These are phyloP conservation scores for Nannochloropsis salina DNA, from an alignment of 108 stramenopile genomes.

Conservation along the genomic window DNA sequence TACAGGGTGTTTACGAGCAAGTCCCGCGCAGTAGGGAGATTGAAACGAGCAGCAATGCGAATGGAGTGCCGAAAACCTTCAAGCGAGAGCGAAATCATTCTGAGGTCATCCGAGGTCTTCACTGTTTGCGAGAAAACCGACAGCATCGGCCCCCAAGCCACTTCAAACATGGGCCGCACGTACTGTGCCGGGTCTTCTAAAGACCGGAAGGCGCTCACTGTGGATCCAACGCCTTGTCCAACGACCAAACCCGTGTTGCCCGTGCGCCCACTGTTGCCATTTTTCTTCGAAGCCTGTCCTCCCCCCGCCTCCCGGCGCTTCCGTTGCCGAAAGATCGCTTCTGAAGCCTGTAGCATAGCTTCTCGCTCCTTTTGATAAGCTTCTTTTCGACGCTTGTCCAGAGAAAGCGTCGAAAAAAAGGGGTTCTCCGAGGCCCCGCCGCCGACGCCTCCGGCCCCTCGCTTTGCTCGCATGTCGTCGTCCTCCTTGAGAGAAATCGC, in stretches of 20 bases:
- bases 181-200: conserved; percentile 62
- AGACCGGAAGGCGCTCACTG: neutral
- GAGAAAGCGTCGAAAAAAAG: conserved; percentile 57
- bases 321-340: conserved; percentile 68
- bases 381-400: conserved; percentile 61
- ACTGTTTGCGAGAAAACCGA: conserved; percentile 77
- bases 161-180: conserved; percentile 92
- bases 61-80: conserved; percentile 69
- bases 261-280: conserved; percentile 7
- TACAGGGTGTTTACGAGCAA: conserved; percentile 78
- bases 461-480: conserved; percentile 56
- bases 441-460: conserved; percentile 44
- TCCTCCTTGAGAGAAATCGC: conserved; percentile 96
- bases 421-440: conserved; percentile 50
- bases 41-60: conserved; percentile 71
- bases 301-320: conserved; percentile 47
- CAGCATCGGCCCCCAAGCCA: conserved; percentile 91
- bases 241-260: neutral
- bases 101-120: conserved; percentile 19
- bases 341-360: conserved; percentile 80
- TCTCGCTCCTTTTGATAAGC: conserved; percentile 83
- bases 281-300: conserved; percentile 33
- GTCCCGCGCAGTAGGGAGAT: conserved; percentile 73
- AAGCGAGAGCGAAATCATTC: conserved; percentile 15
- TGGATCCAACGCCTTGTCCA: neutral